Conservation (phyloP, 2,329 filamentous ascomycete species). For the Penicillium hesseltinei region DNA sequence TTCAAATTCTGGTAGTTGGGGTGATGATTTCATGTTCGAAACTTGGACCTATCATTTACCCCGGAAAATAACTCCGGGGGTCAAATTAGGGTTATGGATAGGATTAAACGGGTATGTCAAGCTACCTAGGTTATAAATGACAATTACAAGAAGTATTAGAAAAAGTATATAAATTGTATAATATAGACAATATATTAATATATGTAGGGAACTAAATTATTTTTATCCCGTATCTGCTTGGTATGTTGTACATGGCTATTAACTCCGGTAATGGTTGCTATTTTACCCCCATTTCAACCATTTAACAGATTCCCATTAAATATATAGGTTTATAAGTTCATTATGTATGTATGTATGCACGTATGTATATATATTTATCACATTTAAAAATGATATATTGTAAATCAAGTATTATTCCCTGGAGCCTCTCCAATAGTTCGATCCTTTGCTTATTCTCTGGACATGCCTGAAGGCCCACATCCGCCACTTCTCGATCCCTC, state of each 20-base stretch:
- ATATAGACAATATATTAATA: too few relatives aligned
- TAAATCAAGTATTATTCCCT: neutral
- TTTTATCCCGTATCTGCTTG: too few relatives aligned
- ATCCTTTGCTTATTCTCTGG: neutral
- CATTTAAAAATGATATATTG: too few relatives aligned
- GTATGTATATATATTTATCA: too few relatives aligned
- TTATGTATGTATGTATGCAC: too few relatives aligned
- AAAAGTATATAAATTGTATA: neutral
- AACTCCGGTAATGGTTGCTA: too few relatives aligned
- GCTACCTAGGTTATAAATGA: neutral
- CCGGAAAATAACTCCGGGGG: neutral
- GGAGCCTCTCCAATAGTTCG: neutral
- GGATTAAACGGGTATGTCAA: neutral
- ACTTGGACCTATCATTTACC: neutral
- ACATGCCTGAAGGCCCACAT: slow-evolving; percentile 12
- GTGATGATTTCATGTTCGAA: neutral
- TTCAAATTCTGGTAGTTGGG: neutral
- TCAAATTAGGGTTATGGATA: neutral
- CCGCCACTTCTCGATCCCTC: slow-evolving; percentile 9
- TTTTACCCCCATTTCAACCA: too few relatives aligned
- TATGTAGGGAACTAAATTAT: too few relatives aligned
- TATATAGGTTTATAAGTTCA: too few relatives aligned
- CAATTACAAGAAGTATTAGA: neutral
- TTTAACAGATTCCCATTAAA: too few relatives aligned
- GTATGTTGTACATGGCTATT: too few relatives aligned